Conservation (phyloP, 2,329 filamentous ascomycete genomes). For the Shiraia sp. region DNA sequence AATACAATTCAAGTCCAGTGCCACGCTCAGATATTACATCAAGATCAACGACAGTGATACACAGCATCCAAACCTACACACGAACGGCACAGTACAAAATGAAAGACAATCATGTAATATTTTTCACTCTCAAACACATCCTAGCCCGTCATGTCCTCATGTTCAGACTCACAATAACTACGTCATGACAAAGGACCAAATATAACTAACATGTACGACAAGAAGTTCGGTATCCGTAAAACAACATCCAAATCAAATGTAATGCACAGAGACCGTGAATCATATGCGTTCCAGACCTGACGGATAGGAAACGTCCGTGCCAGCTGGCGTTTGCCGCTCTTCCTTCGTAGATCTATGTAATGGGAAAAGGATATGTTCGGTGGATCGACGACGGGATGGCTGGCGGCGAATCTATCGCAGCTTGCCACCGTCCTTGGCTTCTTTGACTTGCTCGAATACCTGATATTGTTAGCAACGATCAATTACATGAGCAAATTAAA, state of each 20-base stretch:
- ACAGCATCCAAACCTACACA: too few relatives aligned
- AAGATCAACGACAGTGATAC: too few relatives aligned
- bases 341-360: constrained; percentile 28
- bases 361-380: constrained; percentile 5
- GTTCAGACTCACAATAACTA: too few relatives aligned
- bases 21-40: too few relatives aligned
- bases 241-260: constrained; percentile 13
- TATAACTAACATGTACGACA: constrained; percentile 9
- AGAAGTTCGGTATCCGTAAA: constrained; percentile 7
- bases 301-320: constrained; percentile 23
- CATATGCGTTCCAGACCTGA: constrained; percentile 29
- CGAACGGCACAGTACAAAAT: too few relatives aligned
- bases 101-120: not conserved
- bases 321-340: constrained; percentile 25
- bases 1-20: too few relatives aligned
- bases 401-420: constrained; percentile 30
- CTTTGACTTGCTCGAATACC: constrained; percentile 94
- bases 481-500: not conserved
- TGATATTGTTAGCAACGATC: constrained; percentile 47
- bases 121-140: not conserved
- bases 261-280: constrained; percentile 19
- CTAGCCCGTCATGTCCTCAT: not conserved
- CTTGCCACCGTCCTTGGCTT: constrained; percentile 53
- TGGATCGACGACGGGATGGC: constrained; percentile 1
- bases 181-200: not conserved